Conservation (phyloP, 768 basidiomycete genomes). For the Tubosaeta sp. region DNA sequence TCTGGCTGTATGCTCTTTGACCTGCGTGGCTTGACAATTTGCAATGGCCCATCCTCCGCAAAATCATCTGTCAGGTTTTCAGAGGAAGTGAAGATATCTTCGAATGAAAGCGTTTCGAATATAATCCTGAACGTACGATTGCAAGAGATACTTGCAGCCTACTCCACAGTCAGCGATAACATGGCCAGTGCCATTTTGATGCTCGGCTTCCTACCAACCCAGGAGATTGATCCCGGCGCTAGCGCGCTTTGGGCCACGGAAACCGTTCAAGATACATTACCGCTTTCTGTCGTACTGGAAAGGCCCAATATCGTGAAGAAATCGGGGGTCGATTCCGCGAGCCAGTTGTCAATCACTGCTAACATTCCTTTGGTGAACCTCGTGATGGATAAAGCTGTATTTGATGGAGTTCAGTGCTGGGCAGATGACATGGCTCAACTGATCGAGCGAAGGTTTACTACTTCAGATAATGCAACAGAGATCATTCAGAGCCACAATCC, state of each 20-base stretch:
- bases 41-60: conserved; percentile 22
- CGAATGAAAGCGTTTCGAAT: conserved; percentile 5
- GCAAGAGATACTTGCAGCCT: conserved; percentile 46
- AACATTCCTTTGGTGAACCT: conserved; percentile 62
- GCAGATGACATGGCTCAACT: conserved; percentile 83
- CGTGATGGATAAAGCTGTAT: conserved; percentile 54
- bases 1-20: conserved; percentile 72
- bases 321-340: not conserved
- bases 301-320: conserved; percentile 6
- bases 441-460: conserved; percentile 41
- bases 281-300: conserved; percentile 21
- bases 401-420: conserved; percentile 84
- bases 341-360: conserved; percentile 19
- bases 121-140: conserved; percentile 39
- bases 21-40: conserved; percentile 47
- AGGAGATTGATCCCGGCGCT: conserved; percentile 11
- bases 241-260: conserved; percentile 27
- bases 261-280: conserved; percentile 6
- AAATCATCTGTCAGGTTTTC: conserved; percentile 29
- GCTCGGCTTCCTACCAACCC: conserved; percentile 40
- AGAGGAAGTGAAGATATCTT: conserved; percentile 11
- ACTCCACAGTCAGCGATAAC: conserved; percentile 36
- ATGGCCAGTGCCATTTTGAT: conserved; percentile 47
- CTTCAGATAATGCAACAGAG: conserved; percentile 24
- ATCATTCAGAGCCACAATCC: conserved; percentile 46